phyloP scores from a whole-genome alignment of 129 eudicot genomes.

The Saposhnikovia divaricata region DNA sequence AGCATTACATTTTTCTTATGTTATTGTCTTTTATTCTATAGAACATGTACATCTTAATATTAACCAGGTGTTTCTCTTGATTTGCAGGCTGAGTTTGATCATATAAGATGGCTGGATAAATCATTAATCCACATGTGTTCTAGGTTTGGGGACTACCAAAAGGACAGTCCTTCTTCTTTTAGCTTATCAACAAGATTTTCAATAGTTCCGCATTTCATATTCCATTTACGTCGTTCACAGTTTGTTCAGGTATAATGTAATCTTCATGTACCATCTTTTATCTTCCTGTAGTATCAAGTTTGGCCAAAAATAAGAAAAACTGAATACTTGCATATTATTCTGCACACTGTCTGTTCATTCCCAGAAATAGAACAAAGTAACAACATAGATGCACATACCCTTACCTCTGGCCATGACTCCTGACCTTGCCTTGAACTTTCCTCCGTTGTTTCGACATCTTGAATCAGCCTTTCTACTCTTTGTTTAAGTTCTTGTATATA shows the following conservation, averaged over 20 bases:
- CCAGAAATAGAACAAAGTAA: too few relatives aligned
- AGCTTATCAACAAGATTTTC: constrained; percentile 82
- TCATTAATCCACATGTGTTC: constrained; percentile 86
- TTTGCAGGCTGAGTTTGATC: constrained; percentile 91
- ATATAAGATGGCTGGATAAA: too few relatives aligned
- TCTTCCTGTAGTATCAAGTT: constrained; percentile 11
- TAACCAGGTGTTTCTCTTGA: neutral
- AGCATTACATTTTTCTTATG: neutral
- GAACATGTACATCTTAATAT: neutral
- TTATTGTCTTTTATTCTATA: neutral
- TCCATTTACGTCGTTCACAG: constrained; percentile 83
- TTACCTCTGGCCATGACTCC: constrained; percentile 3
- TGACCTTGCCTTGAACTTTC: constrained; percentile 14
- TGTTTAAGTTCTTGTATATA: constrained; percentile 54
- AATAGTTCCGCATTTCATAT: constrained; percentile 91
- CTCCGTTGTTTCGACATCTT: constrained; percentile 20
- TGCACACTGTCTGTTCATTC: too few relatives aligned
- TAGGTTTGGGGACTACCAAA: constrained; percentile 90
- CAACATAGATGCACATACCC: too few relatives aligned
- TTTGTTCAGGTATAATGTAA: constrained; percentile 66
- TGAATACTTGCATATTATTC: neutral
- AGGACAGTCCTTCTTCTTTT: constrained; percentile 90
- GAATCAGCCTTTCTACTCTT: constrained; percentile 45
- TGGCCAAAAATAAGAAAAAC: neutral
- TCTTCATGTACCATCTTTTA: neutral